Base-by-base conservation (phyloP, 2,329 filamentous ascomycete species). In the Fusarium setosum region DNA sequence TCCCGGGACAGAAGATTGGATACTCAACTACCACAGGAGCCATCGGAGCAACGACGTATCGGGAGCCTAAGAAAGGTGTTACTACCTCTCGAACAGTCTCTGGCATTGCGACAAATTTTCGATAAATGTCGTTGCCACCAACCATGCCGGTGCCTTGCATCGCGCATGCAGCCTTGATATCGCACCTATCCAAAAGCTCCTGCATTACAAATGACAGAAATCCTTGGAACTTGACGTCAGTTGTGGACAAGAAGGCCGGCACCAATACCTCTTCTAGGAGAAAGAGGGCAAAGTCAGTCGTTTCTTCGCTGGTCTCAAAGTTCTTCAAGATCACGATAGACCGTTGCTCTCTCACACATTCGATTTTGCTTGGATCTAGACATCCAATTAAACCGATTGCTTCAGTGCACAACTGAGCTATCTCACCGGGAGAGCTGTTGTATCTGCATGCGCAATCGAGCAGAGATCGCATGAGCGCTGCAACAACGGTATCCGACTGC, bases 161-260 rank as follows among this genome's bases (percentile, higher is more conserved):
- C 26, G 75, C 76, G 50, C 82, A 83, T 0, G 85, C 87, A 11
- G 85, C 81, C 59, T 84, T 89, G 72, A 97, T 90, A 24, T 91
- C 90, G 72, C 92, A 93, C 67, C 90, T 88, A 41, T 90, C 89
- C 4, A 98, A 84, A 37, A 98, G 84, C 71, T 97, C 91, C 77
- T 99, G 96, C 89, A 99, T 97, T 3, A 91, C 92, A 77, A 92
- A 99, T 2, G 95, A 95, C 17, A 99, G 84, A 74, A 96, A 97
- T 0, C 94, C 94, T 76, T 98, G 96, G 6, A 94, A 86, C 66
- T 89, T 90, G 3, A 94, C 92, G 74, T 97, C 96, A 0, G 92
- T 96, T 2, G 93, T 92, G 1, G 95, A 97, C 40, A 97, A 82
- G 73, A 99, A 99, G 1, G 94, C 91, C 61, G 94, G 94, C 23